These are phyloP conservation scores for Penicillium taxi DNA, from an alignment of 495 filamentous ascomycete genomes.

Conservation along the genomic window DNA sequence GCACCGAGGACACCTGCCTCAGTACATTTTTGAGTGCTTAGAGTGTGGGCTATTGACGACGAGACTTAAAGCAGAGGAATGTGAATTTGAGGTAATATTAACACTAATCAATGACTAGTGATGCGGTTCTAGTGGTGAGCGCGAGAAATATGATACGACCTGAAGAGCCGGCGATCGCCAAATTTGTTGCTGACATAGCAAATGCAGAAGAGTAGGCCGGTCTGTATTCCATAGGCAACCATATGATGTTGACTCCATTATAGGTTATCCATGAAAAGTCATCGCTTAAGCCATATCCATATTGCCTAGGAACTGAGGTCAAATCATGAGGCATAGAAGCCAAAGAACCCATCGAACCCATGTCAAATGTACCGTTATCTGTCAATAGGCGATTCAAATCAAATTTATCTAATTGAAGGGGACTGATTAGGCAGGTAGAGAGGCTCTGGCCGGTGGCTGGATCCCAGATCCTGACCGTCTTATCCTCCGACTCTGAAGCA, in stretches of 20 bases:
- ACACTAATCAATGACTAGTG: neutral
- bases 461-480: conserved; percentile 4
- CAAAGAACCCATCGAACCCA: neutral
- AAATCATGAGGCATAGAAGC: neutral
- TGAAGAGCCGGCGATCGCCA: conserved; percentile 8
- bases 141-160: conserved; percentile 7
- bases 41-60: no score
- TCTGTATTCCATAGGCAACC: conserved; percentile 21
- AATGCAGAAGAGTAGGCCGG: neutral
- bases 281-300: conserved; percentile 9
- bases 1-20: no score
- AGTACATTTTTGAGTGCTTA: no score
- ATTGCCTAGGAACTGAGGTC: neutral
- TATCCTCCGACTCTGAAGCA: neutral
- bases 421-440: neutral
- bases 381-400: conserved; percentile 3
- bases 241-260: conserved; percentile 12
- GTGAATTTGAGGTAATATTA: no score
- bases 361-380: neutral
- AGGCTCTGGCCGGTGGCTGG: conserved; percentile 1
- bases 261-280: conserved; percentile 17
- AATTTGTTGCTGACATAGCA: conserved; percentile 2
- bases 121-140: conserved; percentile 4
- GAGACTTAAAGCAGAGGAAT: no score
- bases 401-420: conserved; percentile 1